Evolutionary conservation across 164 flowering plant species (phyloP).

Genomic region (Houttuynia cordata): DNA sequence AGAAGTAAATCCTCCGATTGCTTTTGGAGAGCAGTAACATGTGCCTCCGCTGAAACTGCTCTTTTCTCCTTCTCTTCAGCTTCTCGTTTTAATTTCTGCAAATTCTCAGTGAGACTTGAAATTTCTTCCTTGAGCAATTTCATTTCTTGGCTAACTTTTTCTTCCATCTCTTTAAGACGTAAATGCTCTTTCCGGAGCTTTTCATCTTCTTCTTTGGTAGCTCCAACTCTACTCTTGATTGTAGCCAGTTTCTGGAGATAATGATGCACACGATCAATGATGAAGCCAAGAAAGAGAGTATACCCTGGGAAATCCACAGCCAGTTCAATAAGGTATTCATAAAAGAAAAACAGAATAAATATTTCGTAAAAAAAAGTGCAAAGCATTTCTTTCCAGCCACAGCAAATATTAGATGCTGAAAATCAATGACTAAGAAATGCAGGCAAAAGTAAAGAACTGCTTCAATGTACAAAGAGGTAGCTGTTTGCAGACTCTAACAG

Average conservation of each 20-base stretch:
- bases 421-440: too few relatives aligned
- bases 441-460: too few relatives aligned
- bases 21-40: slow-evolving; percentile 75
- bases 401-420: too few relatives aligned
- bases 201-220: slow-evolving; percentile 51
- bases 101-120: slow-evolving; percentile 27
- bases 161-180: slow-evolving; percentile 56
- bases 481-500: too few relatives aligned
- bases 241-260: slow-evolving; percentile 50
- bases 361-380: too few relatives aligned
- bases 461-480: too few relatives aligned
- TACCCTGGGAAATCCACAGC: slow-evolving; percentile 43
- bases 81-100: slow-evolving; percentile 57
- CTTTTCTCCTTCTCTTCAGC: slow-evolving; percentile 58
- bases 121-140: slow-evolving; percentile 44
- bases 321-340: background rate
- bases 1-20: slow-evolving; percentile 86
- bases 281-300: slow-evolving; percentile 69
- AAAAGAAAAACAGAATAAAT: too few relatives aligned
- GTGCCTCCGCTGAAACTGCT: slow-evolving; percentile 62
- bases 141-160: slow-evolving; percentile 42
- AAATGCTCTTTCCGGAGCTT: slow-evolving; percentile 44
- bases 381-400: too few relatives aligned
- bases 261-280: slow-evolving; percentile 80
- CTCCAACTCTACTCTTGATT: slow-evolving; percentile 33